Evolutionary conservation across 345 rosid genomes (phyloP), one percentile per base, ranked within the genome.

Genomic region (Aquilaria yunnanensis): DNA sequence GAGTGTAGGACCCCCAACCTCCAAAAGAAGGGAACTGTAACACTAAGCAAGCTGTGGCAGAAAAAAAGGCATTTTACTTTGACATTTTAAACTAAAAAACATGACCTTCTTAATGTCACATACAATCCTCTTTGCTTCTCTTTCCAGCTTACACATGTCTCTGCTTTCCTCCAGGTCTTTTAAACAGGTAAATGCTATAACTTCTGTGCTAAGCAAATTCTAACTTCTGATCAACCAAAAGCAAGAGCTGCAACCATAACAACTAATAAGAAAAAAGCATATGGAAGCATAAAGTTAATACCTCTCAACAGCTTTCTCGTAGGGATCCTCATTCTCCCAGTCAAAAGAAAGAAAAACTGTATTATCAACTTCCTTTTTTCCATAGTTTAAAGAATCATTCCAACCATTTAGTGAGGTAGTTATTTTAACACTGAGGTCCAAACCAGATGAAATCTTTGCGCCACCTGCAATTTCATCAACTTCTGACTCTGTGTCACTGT

Each of bases 261-360:
- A 13, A 56, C 12, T 12, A 10, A 14, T n/a, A 51, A 53, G 3
- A 57, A 59, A 49, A 59, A 46, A 41, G 10, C 12, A 41, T 29
- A 46, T 55, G 30, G 67, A 63, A 61, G 53, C 8, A 50, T 56
- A 54, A 23, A 43, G 46, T 47, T 59, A 57, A 23, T 77, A 93
- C 98, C 90, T 73, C 59, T 88, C 90, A 62, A 90, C 90, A 66
- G 97, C 90, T 80, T 83, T 93, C 76, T 83, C 89, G 75, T 88
- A 93, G 3, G 94, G 96, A 51, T 78, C 89, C 78, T 93, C 98
- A 67, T 86, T 85, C 72, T 85, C 96, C 89, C 91, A 90, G 73
- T 88, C 97, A 71, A 93, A 85, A 54, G 96, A 93, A 72, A 90
- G 96, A 78, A 83, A 90, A 65, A 82, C 86, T 33, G 80, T 77